These are phyloP conservation scores for Uronychia setigera DNA, from an alignment of 73 alveolate species.

Conservation along the genomic window DNA sequence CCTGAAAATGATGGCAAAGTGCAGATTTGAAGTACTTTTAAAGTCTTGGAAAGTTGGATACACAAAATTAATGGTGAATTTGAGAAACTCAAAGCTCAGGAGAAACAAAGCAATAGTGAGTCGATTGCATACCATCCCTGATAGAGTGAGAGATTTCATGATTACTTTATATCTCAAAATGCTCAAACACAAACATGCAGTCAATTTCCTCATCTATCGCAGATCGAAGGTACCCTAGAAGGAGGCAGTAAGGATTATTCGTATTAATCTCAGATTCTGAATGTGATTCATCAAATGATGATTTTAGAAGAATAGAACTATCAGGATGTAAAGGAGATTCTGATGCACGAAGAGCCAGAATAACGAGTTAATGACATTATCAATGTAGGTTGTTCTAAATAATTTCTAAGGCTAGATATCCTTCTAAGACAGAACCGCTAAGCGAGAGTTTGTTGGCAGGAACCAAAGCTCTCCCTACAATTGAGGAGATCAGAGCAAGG, in stretches of 20 bases:
- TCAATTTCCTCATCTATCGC: neutral
- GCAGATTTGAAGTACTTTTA: neutral
- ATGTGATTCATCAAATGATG: neutral
- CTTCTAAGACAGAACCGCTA: neutral
- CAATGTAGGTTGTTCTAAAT: neutral
- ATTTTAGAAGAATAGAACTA: neutral
- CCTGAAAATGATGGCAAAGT: neutral
- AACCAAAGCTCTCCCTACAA: neutral
- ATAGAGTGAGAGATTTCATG: neutral
- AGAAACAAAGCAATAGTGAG: neutral
- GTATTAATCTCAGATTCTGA: neutral
- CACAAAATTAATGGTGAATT: neutral
- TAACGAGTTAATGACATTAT: neutral
- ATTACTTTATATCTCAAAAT: neutral
- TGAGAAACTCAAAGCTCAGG: neutral
- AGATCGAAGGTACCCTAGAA: neutral
- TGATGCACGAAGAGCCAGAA: neutral
- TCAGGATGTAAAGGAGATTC: neutral
- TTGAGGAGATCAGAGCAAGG: neutral
- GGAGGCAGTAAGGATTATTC: neutral
- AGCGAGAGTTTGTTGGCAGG: neutral
- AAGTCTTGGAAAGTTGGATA: neutral
- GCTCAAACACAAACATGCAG: neutral
- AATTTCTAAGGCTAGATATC: neutral
- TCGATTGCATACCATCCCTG: neutral